phyloP scores from a whole-genome alignment of 371 early-diverging fungal genomes.

The Choanephora cucurbitarum region DNA sequence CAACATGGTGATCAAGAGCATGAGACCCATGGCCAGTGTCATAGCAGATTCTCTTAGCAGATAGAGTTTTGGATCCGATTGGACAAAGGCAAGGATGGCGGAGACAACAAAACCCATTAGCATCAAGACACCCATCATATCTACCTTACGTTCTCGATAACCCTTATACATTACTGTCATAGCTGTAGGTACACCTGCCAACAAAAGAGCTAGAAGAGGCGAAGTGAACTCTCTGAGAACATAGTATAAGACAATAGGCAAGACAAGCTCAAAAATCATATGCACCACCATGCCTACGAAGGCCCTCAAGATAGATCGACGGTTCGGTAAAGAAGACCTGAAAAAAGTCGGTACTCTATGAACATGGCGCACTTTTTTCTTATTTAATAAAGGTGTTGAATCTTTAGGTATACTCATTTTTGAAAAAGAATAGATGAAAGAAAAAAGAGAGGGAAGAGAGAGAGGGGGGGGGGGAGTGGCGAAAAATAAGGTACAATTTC shows the following conservation, averaged over 20 bases:
- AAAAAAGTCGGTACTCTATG: slow-evolving; percentile 44
- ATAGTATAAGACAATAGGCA: slow-evolving; percentile 49
- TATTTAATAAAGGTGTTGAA: slow-evolving; percentile 22
- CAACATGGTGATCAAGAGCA: slow-evolving; percentile 43
- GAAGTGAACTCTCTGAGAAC: slow-evolving; percentile 39
- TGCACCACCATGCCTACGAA: slow-evolving; percentile 37
- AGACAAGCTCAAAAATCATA: slow-evolving; percentile 42
- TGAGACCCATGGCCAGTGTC: slow-evolving; percentile 48
- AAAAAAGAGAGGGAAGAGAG: slow-evolving; percentile 6
- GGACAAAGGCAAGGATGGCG: slow-evolving; percentile 44
- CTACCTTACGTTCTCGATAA: slow-evolving; percentile 34
- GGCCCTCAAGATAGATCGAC: slow-evolving; percentile 38
- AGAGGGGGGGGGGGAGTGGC: not conserved
- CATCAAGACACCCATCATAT: slow-evolving; percentile 51
- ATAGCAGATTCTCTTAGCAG: slow-evolving; percentile 53
- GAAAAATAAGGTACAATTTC: too few species aligned
- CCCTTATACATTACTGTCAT: slow-evolving; percentile 35
- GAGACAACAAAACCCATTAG: slow-evolving; percentile 50
- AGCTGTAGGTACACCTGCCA: slow-evolving; percentile 50
- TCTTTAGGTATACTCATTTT: slow-evolving; percentile 13
- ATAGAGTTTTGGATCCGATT: slow-evolving; percentile 51
- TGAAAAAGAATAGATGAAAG: not conserved
- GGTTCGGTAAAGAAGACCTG: slow-evolving; percentile 40
- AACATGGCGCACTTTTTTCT: slow-evolving; percentile 19
- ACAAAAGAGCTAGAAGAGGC: slow-evolving; percentile 38